Evolutionary conservation across 208 protist genomes (phyloP).

Genomic region (Leishmania amazonensis): DNA sequence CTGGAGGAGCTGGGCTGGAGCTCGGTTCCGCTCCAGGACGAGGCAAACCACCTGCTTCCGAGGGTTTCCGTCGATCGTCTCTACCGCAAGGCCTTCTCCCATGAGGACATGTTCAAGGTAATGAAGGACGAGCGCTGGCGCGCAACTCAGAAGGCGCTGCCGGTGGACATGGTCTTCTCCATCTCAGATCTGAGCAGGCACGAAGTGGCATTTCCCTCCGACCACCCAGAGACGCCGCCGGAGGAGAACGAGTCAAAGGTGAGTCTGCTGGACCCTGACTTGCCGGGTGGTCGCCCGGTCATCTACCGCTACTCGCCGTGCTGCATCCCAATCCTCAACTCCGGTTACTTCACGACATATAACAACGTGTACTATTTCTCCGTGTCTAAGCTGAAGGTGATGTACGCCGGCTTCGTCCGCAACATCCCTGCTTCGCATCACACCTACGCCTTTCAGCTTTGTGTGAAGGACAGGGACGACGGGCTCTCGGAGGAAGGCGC

Average conservation of each 20-base stretch:
- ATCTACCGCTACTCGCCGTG: conserved; percentile 75
- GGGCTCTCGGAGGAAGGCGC: conserved; percentile 66
- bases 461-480: conserved; percentile 79
- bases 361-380: conserved; percentile 89
- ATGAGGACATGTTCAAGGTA: conserved; percentile 54
- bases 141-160: conserved; percentile 53
- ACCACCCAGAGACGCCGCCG: conserved; percentile 45
- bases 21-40: conserved; percentile 26
- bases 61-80: conserved; percentile 39
- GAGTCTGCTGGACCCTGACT: conserved; percentile 68
- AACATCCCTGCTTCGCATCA: conserved; percentile 71
- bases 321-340: conserved; percentile 82
- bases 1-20: conserved; percentile 87
- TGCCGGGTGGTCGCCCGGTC: conserved; percentile 57
- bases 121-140: conserved; percentile 50
- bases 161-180: conserved; percentile 57
- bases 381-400: conserved; percentile 58
- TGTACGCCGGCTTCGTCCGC: conserved; percentile 53
- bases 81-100: conserved; percentile 59
- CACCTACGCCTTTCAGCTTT: conserved; percentile 81
- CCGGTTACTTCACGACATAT: conserved; percentile 87
- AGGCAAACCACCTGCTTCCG: conserved; percentile 29
- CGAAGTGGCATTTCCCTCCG: conserved; percentile 77
- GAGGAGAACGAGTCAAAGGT: conserved; percentile 87
- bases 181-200: conserved; percentile 61